phyloP scores from a whole-genome alignment of 257 asterid species.

The Solanum ossicruentum region DNA sequence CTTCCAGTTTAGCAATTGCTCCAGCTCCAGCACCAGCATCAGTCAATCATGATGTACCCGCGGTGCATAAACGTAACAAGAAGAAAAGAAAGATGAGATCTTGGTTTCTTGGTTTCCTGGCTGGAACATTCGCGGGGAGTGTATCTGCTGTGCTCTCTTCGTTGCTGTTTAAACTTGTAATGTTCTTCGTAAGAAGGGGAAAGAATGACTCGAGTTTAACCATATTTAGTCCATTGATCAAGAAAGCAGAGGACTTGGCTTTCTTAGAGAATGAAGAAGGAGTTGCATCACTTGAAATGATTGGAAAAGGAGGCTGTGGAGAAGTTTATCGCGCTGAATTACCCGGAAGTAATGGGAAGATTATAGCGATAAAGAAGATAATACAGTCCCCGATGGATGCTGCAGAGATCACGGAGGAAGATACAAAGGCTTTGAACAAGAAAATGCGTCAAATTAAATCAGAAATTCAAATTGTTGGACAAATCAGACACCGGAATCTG shows the following conservation, averaged over 20 bases:
- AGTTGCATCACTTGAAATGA: constrained; percentile 35
- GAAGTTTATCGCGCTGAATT: constrained; percentile 60
- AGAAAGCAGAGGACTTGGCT: constrained; percentile 65
- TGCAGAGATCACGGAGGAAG: constrained; percentile 49
- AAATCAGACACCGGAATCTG: constrained; percentile 62
- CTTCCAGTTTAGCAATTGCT: not conserved
- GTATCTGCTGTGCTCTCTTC: constrained; percentile 37
- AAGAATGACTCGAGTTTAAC: constrained; percentile 23
- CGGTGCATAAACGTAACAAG: not conserved
- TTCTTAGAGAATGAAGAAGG: constrained; percentile 66
- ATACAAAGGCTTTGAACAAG: constrained; percentile 48
- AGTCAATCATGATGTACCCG: not conserved
- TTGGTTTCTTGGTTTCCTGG: constrained; percentile 47
- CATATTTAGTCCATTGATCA: constrained; percentile 56
- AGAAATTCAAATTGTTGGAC: constrained; percentile 77
- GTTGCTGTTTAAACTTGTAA: constrained; percentile 19
- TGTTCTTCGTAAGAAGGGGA: constrained; percentile 18
- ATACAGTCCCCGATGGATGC: constrained; percentile 35
- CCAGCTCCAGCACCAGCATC: constrained; percentile 27
- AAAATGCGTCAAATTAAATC: constrained; percentile 69
- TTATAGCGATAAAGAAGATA: constrained; percentile 75
- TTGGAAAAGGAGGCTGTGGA: constrained; percentile 91
- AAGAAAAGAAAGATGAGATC: constrained; percentile 13
- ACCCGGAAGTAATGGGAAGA: constrained; percentile 55
- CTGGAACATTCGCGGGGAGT: constrained; percentile 47